Conservation (phyloP, 1,284 basidiomycete species). For the Ganoderma leucocontextum region DNA sequence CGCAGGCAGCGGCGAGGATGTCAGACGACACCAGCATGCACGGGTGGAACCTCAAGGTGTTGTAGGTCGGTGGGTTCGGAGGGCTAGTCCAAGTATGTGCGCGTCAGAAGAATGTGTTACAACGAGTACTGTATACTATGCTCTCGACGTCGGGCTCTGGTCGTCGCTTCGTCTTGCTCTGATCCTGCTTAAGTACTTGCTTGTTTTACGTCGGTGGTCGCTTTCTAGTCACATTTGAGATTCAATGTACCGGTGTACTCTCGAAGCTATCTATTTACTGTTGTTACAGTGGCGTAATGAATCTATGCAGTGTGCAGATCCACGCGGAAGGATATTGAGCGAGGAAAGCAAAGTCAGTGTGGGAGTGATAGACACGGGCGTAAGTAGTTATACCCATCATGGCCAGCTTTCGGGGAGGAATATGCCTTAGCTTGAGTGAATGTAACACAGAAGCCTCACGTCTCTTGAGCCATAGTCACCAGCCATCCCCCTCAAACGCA, state of each 20-base stretch:
- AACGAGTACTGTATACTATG: constrained; percentile 19
- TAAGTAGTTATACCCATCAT: too few relatives aligned
- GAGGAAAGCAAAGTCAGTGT: too few relatives aligned
- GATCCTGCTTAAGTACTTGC: constrained; percentile 22
- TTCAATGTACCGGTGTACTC: constrained; percentile 21
- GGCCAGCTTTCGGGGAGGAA: too few relatives aligned
- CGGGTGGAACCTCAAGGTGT: constrained; percentile 79
- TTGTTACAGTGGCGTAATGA: not conserved
- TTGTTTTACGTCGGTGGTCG: constrained; percentile 21
- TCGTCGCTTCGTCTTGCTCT: constrained; percentile 29
- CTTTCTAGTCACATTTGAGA: constrained; percentile 20
- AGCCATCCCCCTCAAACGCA: too few relatives aligned
- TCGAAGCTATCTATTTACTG: constrained; percentile 22
- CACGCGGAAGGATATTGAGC: too few relatives aligned
- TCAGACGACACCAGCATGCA: constrained; percentile 58
- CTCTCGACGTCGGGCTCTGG: constrained; percentile 9
- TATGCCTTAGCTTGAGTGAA: too few relatives aligned
- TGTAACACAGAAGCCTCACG: too few relatives aligned
- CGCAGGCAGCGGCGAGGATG: constrained; percentile 64
- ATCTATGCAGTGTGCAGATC: not conserved
- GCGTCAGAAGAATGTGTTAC: not conserved
- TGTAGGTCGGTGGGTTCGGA: constrained; percentile 49
- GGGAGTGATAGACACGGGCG: too few relatives aligned
- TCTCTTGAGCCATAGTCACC: too few relatives aligned
- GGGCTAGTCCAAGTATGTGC: not conserved